These are phyloP conservation scores for Rhinocladiella similis DNA, from an alignment of 2,329 filamentous ascomycete genomes.

Conservation along the genomic window DNA sequence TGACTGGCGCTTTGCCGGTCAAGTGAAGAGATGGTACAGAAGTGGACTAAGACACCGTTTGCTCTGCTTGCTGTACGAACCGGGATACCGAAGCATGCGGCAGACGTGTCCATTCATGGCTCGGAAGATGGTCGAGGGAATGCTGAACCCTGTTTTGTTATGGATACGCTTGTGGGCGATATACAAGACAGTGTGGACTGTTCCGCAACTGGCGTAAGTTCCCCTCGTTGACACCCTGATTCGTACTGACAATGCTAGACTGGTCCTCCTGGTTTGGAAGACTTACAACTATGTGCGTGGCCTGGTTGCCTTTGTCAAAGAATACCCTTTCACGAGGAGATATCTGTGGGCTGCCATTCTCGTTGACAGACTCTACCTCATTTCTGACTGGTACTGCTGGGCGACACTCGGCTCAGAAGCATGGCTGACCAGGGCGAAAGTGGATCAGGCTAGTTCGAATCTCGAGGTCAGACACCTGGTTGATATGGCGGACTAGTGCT, in stretches of 20 bases:
- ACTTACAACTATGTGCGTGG: neutral
- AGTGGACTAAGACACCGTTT: conserved; percentile 7
- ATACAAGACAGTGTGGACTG: conserved; percentile 1
- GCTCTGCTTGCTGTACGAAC: conserved; percentile 6
- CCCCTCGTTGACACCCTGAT: neutral
- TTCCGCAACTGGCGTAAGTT: conserved; percentile 8
- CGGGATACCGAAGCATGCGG: conserved; percentile 3
- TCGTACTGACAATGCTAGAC: neutral
- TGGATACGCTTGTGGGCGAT: conserved; percentile 3
- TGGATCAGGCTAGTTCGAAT: neutral
- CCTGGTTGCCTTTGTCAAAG: neutral
- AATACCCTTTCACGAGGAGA: conserved; percentile 2
- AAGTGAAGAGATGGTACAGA: conserved; percentile 10
- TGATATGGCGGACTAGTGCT: neutral
- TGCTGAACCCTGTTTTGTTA: conserved; percentile 8
- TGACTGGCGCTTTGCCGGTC: conserved; percentile 6
- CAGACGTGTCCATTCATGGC: conserved; percentile 9
- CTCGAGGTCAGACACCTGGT: neutral
- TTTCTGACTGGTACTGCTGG: conserved; percentile 13
- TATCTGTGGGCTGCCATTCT: conserved; percentile 7
- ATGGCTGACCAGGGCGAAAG: conserved; percentile 1
- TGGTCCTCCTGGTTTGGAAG: neutral
- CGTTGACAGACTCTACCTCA: conserved; percentile 4
- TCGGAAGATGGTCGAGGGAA: conserved; percentile 10
- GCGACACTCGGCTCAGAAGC: conserved; percentile 5